phyloP scores from a whole-genome alignment of 1,284 basidiomycete genomes.

The Malassezia slooffiae region DNA sequence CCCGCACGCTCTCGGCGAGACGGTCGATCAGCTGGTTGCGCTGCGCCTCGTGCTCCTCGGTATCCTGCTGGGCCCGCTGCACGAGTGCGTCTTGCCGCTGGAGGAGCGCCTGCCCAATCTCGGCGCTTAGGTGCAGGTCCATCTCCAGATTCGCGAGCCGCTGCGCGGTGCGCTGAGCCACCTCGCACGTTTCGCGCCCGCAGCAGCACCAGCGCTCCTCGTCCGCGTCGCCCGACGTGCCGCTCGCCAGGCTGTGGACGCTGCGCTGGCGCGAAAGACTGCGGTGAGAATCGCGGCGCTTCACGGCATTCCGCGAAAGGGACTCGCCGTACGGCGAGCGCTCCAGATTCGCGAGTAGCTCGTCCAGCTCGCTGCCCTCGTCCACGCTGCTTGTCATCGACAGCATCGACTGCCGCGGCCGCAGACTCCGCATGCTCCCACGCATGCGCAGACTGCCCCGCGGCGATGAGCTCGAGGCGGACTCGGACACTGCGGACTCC shows the following conservation, averaged over 20 bases:
- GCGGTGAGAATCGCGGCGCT: no score
- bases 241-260: background rate
- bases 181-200: slow-evolving; percentile 27
- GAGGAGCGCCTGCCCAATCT: slow-evolving; percentile 80
- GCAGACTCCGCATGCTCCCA: no score
- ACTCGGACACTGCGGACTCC: no score
- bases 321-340: slow-evolving; percentile 8
- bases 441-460: no score
- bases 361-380: slow-evolving; percentile 8
- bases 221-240: background rate
- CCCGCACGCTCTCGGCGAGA: slow-evolving; percentile 27
- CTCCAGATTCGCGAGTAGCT: slow-evolving; percentile 4
- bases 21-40: slow-evolving; percentile 33
- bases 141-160: slow-evolving; percentile 42
- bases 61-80: slow-evolving; percentile 49
- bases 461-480: no score
- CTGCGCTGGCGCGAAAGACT: no score
- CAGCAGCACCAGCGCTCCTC: slow-evolving; percentile 29
- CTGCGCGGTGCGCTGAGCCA: slow-evolving; percentile 27
- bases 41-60: slow-evolving; percentile 41
- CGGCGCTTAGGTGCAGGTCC: slow-evolving; percentile 48
- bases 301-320: slow-evolving; percentile 11
- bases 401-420: no score
- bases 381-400: background rate
- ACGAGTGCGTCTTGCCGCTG: slow-evolving; percentile 76